These are phyloP conservation scores for Boletus coccyginus DNA, from an alignment of 768 basidiomycete species.

Conservation along the genomic window DNA sequence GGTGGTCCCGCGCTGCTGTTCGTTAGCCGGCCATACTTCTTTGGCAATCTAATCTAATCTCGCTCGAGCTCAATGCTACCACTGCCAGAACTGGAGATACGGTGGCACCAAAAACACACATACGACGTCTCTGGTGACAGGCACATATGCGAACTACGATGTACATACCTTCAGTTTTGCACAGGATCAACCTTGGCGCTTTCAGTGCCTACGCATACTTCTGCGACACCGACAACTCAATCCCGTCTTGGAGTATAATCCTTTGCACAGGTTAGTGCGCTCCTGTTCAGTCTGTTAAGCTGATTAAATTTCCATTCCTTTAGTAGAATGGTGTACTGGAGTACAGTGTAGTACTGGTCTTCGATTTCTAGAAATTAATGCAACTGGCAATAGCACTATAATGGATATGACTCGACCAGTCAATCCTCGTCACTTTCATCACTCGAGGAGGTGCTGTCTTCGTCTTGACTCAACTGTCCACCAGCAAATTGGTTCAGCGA, in stretches of 20 bases:
- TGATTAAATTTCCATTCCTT: slow-evolving; percentile 1
- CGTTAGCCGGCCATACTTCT: slow-evolving; percentile 52
- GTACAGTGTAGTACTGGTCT: slow-evolving; percentile 3
- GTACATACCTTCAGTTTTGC: too few relatives aligned
- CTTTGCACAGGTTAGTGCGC: slow-evolving; percentile 21
- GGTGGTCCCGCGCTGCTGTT: slow-evolving; percentile 73
- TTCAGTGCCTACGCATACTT: slow-evolving; percentile 21
- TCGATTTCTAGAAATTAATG: slow-evolving; percentile 4
- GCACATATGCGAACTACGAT: not conserved
- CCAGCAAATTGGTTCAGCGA: slow-evolving; percentile 51
- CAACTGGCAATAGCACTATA: slow-evolving; percentile 1
- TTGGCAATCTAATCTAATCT: slow-evolving; percentile 43
- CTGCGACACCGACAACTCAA: slow-evolving; percentile 23
- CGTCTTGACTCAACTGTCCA: slow-evolving; percentile 38
- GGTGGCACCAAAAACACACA: not conserved
- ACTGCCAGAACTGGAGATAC: not conserved
- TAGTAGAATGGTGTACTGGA: not conserved
- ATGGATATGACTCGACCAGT: slow-evolving; percentile 27
- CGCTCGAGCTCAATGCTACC: slow-evolving; percentile 22
- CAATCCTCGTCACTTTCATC: slow-evolving; percentile 55
- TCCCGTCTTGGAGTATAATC: slow-evolving; percentile 11
- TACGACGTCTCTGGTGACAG: not conserved
- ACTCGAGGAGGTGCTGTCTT: slow-evolving; percentile 53
- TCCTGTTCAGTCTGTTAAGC: slow-evolving; percentile 34
- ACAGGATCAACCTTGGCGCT: slow-evolving; percentile 18